These are phyloP conservation scores for Chlamydomonas asymmetrica DNA, from an alignment of 139 green algal genomes.

Conservation along the genomic window DNA sequence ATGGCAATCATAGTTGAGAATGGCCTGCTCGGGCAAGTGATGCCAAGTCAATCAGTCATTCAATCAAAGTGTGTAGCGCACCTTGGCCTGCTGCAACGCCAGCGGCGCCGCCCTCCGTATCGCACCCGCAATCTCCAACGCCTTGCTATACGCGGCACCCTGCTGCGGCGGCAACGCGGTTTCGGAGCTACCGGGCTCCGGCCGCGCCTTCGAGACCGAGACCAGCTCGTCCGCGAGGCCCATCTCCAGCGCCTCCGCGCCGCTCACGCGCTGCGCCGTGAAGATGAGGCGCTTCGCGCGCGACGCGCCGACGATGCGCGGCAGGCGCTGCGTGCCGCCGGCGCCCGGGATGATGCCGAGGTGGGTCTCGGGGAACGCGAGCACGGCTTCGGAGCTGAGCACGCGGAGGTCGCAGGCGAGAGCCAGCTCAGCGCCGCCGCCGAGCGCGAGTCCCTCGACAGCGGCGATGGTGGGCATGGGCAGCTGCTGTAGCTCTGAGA, in stretches of 20 bases:
- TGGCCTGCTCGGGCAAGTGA: too few relatives aligned
- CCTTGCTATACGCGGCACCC: slow-evolving; percentile 36
- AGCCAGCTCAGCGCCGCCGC: slow-evolving; percentile 83
- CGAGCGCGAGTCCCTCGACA: slow-evolving; percentile 72
- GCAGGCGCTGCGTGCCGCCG: slow-evolving; percentile 82
- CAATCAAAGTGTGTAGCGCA: background rate
- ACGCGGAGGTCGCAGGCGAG: slow-evolving; percentile 78
- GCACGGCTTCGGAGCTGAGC: slow-evolving; percentile 21
- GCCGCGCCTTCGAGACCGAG: slow-evolving; percentile 21
- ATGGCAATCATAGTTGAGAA: too few relatives aligned
- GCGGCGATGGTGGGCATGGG: slow-evolving; percentile 72
- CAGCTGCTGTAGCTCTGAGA: slow-evolving; percentile 64
- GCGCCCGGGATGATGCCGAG: slow-evolving; percentile 87
- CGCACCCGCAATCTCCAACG: slow-evolving; percentile 49
- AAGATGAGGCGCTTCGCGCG: slow-evolving; percentile 84
- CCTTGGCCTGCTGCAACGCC: slow-evolving; percentile 77
- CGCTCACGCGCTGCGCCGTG: slow-evolving; percentile 56
- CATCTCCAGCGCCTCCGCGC: slow-evolving; percentile 54
- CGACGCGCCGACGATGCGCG: slow-evolving; percentile 67
- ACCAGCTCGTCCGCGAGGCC: slow-evolving; percentile 62
- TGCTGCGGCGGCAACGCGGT: too few relatives aligned
- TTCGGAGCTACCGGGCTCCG: too few relatives aligned
- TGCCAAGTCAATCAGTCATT: too few relatives aligned
- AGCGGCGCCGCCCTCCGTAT: slow-evolving; percentile 64
- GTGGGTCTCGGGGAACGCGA: slow-evolving; percentile 71